These are phyloP conservation scores for Suhomyces chickasaworum DNA, from an alignment of 1,139 yeast species.

Conservation along the genomic window DNA sequence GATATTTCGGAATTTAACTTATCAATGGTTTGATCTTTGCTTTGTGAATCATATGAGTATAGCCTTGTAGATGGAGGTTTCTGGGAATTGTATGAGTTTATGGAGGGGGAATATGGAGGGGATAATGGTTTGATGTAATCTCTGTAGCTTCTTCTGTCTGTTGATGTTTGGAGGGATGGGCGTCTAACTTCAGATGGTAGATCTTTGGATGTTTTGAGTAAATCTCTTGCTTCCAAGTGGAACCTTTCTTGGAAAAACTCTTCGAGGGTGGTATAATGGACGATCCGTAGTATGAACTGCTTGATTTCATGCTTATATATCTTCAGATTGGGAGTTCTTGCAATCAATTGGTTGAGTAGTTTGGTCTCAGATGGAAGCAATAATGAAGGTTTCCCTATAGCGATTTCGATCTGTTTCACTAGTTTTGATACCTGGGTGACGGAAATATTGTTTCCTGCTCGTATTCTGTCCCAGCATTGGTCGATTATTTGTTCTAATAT, in stretches of 20 bases:
- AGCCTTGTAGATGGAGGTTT: neutral
- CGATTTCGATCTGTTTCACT: constrained; percentile 30
- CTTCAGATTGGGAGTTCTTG: constrained; percentile 30
- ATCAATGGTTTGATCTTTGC: constrained; percentile 8
- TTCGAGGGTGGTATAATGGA: constrained; percentile 25
- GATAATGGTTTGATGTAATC: constrained; percentile 11
- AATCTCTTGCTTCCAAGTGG: constrained; percentile 20
- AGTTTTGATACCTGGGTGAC: constrained; percentile 31
- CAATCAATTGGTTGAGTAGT: constrained; percentile 30
- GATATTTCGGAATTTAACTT: constrained; percentile 24
- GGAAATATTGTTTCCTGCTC: constrained; percentile 25
- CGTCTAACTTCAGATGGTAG: neutral
- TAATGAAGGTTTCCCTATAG: constrained; percentile 24
- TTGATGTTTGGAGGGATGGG: neutral
- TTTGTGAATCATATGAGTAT: neutral
- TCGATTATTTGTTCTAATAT: constrained; percentile 23
- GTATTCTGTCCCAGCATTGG: constrained; percentile 31
- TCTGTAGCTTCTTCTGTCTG: neutral
- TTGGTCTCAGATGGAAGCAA: constrained; percentile 30
- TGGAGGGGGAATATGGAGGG: constrained; percentile 15
- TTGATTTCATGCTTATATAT: constrained; percentile 31
- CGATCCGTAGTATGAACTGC: constrained; percentile 34
- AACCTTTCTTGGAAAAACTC: constrained; percentile 30
- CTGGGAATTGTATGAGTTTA: neutral
- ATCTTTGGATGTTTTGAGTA: constrained; percentile 4